phyloP scores from a whole-genome alignment of 192 early-diverging fungal species.

The Ambispora gerdemannii region DNA sequence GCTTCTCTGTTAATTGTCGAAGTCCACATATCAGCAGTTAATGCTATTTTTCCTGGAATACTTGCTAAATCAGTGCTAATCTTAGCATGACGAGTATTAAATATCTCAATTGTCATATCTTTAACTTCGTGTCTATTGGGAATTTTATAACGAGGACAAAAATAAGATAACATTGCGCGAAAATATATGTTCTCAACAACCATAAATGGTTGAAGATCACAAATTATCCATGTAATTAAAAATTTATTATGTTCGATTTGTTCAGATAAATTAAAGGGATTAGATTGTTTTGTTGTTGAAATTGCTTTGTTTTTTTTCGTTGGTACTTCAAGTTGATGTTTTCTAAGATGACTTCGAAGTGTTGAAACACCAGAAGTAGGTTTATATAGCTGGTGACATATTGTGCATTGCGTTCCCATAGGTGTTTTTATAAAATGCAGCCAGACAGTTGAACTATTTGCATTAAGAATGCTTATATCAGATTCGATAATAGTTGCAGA shows the following conservation, averaged over 20 bases:
- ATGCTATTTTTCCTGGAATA: not conserved
- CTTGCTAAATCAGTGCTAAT: not conserved
- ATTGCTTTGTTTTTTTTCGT: not conserved
- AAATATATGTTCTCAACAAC: not conserved
- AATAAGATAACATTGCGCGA: not conserved
- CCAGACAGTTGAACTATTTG: too few species aligned
- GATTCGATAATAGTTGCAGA: too few species aligned
- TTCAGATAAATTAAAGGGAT: not conserved
- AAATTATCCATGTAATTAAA: not conserved
- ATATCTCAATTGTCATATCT: not conserved
- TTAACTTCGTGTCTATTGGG: not conserved
- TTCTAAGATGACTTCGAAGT: not conserved
- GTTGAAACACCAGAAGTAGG: not conserved
- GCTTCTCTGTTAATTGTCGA: not conserved
- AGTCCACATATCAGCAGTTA: slow-evolving; percentile 25
- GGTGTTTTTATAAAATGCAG: too few species aligned
- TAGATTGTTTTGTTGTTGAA: not conserved
- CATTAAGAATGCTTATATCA: too few species aligned
- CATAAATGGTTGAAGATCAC: not conserved
- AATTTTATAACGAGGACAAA: not conserved
- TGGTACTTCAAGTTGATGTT: not conserved
- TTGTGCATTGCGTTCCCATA: too few species aligned
- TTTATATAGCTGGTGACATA: not conserved
- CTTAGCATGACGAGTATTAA: not conserved
- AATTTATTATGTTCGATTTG: slow-evolving; percentile 1